Percentiles rank a stretch among this genome's conserved stretches.
Evolutionary conservation across 108 stramenopile species (phyloP).

Genomic region (Cyclotella baltica): DNA sequence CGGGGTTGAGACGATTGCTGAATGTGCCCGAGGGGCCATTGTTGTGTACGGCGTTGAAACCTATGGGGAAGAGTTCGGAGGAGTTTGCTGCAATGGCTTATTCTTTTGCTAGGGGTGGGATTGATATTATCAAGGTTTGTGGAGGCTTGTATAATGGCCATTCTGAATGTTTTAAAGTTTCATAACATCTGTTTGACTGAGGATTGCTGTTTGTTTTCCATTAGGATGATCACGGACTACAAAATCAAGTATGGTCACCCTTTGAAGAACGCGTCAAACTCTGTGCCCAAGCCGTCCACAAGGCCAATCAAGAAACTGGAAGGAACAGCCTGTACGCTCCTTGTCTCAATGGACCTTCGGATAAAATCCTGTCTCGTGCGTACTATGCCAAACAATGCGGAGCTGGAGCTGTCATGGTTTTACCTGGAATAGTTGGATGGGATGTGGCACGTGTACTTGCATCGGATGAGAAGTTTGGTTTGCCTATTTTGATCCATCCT

Average conservation of each 20-base stretch:
- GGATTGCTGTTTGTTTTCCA: background rate
- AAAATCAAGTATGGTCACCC: slow-evolving; percentile 44
- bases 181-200: background rate
- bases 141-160: background rate
- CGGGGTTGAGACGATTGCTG: slow-evolving; percentile 22
- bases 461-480: slow-evolving; percentile 19
- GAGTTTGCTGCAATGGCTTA: slow-evolving; percentile 47
- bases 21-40: slow-evolving; percentile 26
- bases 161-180: background rate
- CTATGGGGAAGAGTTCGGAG: slow-evolving; percentile 29
- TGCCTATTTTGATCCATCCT: slow-evolving; percentile 40
- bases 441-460: slow-evolving; percentile 33
- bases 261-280: slow-evolving; percentile 34
- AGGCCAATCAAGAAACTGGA: slow-evolving; percentile 39
- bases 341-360: slow-evolving; percentile 37
- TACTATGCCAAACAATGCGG: slow-evolving; percentile 30
- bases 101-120: slow-evolving; percentile 37
- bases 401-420: slow-evolving; percentile 36
- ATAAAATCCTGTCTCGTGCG: slow-evolving; percentile 20
- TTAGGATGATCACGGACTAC: slow-evolving; percentile 40
- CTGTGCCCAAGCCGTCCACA: slow-evolving; percentile 29
- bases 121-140: slow-evolving; percentile 42
- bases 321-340: slow-evolving; percentile 39
- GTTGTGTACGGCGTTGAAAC: slow-evolving; percentile 37
- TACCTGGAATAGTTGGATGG: slow-evolving; percentile 36